A percentile compares a stretch with the other conserved stretches of the same genome.
These are phyloP conservation scores for Sporothrix phasma DNA, from an alignment of 2,329 filamentous ascomycete species.

Conservation along the genomic window DNA sequence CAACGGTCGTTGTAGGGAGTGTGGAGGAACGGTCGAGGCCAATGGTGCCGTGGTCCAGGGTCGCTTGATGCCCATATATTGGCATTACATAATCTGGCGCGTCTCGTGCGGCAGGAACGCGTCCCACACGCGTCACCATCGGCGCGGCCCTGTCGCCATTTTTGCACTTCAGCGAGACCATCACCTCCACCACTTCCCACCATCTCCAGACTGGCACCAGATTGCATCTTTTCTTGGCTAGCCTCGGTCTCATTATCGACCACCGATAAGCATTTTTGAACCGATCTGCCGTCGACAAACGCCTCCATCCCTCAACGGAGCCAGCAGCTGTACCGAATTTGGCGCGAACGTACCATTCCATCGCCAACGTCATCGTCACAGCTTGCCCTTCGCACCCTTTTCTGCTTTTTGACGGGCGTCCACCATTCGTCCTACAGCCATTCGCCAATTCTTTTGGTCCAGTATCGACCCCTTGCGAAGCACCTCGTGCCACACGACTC, in stretches of 20 bases:
- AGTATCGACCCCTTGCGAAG: background rate
- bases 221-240: constrained; percentile 5
- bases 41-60: background rate
- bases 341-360: background rate
- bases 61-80: background rate
- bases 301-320: background rate
- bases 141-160: background rate
- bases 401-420: background rate
- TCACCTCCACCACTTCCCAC: background rate
- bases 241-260: constrained; percentile 5
- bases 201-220: background rate
- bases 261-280: constrained; percentile 6
- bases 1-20: background rate
- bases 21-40: background rate
- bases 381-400: background rate
- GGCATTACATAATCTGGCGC: constrained; percentile 14
- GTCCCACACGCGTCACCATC: constrained; percentile 6
- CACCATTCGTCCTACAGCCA: background rate
- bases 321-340: background rate
- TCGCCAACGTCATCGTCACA: constrained; percentile 5
- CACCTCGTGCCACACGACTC: constrained; percentile 1
- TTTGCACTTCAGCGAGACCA: background rate
- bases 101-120: constrained; percentile 5
- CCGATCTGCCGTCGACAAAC: constrained; percentile 1
- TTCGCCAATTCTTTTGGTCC: background rate